Conservation (phyloP, 768 basidiomycete species). For the Mycena vulgaris region DNA sequence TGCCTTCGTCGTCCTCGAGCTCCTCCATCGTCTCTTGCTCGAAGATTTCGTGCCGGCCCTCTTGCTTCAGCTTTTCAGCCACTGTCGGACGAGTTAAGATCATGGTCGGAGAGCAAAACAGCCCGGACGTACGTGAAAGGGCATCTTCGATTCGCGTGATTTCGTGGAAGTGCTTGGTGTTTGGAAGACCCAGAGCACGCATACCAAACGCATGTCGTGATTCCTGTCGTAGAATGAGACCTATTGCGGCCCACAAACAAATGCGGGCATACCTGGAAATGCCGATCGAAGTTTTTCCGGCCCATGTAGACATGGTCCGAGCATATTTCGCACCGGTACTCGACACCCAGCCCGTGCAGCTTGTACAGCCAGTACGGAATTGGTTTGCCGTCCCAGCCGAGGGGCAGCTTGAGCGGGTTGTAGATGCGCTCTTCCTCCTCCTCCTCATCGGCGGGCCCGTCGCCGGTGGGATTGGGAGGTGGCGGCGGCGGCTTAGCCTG, state of each 20-base stretch:
- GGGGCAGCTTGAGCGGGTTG: constrained; percentile 96
- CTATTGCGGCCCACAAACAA: constrained; percentile 14
- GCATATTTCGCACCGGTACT: constrained; percentile 98
- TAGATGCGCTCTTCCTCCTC: constrained; percentile 96
- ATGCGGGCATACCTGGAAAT: constrained; percentile 80
- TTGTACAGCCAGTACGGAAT: constrained; percentile 99
- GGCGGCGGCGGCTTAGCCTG: constrained; percentile 69
- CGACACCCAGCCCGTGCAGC: constrained; percentile 97
- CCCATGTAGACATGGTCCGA: constrained; percentile 98
- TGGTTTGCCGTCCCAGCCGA: constrained; percentile 99
- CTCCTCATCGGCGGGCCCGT: constrained; percentile 73
- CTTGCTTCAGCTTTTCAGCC: constrained; percentile 96
- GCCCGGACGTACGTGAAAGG: constrained; percentile 79
- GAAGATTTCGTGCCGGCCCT: constrained; percentile 95
- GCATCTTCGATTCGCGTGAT: constrained; percentile 98
- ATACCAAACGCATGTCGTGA: constrained; percentile 98
- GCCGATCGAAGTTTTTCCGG: constrained; percentile 95
- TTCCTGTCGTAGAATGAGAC: constrained; percentile 68
- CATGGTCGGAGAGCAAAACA: constrained; percentile 4
- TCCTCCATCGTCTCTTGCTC: constrained; percentile 98
- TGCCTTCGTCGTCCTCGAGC: constrained; percentile 97
- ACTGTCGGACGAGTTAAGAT: constrained; percentile 62
- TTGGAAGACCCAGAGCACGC: constrained; percentile 96
- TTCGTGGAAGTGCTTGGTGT: constrained; percentile 99
- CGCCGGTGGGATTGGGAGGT: constrained; percentile 60